Evolutionary conservation across 805 yeast species (phyloP).

Genomic region (Candida michaelii): DNA sequence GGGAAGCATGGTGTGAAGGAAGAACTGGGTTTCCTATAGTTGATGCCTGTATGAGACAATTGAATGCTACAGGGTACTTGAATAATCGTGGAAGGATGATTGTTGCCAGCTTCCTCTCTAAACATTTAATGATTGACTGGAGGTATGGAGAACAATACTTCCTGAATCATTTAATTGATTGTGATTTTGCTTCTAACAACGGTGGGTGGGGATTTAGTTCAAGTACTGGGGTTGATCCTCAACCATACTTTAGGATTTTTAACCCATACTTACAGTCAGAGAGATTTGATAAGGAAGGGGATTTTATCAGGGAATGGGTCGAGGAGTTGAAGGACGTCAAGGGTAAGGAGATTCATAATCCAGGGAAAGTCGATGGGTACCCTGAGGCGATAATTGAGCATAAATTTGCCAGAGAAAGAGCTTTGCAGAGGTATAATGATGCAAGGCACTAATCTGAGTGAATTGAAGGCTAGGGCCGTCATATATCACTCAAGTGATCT

Average conservation of each 20-base stretch:
- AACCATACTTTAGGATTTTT: constrained; percentile 57
- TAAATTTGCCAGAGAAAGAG: constrained; percentile 39
- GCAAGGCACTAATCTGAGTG: constrained; percentile 25
- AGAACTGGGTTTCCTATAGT: constrained; percentile 56
- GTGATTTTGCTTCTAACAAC: constrained; percentile 53
- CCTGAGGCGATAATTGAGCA: constrained; percentile 48
- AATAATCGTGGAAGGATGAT: constrained; percentile 57
- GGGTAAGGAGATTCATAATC: constrained; percentile 33
- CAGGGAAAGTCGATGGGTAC: constrained; percentile 33
- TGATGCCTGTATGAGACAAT: constrained; percentile 58
- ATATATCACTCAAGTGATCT: too few species aligned
- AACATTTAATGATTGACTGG: constrained; percentile 54
- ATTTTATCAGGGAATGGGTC: constrained; percentile 49
- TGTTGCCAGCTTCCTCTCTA: constrained; percentile 50
- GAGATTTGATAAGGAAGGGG: constrained; percentile 48
- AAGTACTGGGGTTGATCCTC: constrained; percentile 53
- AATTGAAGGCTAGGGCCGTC: too few species aligned
- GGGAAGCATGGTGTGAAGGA: constrained; percentile 53
- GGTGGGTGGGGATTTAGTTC: constrained; percentile 62
- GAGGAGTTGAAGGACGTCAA: constrained; percentile 42
- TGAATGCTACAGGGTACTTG: constrained; percentile 52
- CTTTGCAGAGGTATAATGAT: constrained; percentile 41
- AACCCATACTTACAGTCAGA: constrained; percentile 52
- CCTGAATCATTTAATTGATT: constrained; percentile 47
- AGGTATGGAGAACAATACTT: constrained; percentile 55